Percentiles rank a stretch among this genome's conserved stretches.
Evolutionary conservation across 2,329 filamentous ascomycete species (phyloP).

Genomic region (Zymoseptoria crescenta): DNA sequence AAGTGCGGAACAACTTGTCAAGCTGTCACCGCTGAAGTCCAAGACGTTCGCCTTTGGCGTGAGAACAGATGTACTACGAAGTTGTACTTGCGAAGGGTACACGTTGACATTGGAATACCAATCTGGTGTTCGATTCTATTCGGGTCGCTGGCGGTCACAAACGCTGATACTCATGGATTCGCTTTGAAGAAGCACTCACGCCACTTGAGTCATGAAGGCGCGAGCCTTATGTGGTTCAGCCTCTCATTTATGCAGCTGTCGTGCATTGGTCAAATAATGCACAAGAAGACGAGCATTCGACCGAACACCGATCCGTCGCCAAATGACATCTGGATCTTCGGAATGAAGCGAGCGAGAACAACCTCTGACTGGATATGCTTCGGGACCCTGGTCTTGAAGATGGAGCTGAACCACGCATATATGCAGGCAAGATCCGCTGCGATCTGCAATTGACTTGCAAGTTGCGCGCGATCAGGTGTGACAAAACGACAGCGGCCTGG

Average conservation of each 20-base stretch:
- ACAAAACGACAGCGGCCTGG: no score
- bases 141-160: background rate
- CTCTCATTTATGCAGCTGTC: background rate
- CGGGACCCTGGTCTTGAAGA: background rate
- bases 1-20: background rate
- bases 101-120: background rate
- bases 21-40: background rate
- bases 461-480: no score
- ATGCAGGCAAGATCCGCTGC: background rate
- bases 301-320: background rate
- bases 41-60: background rate
- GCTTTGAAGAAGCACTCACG: background rate
- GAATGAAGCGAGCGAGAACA: background rate
- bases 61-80: no score
- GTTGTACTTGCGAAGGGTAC: background rate
- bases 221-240: background rate
- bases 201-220: background rate
- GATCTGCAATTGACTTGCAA: background rate
- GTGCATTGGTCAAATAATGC: background rate
- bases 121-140: background rate
- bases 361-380: background rate
- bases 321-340: background rate
- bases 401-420: background rate
- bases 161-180: background rate
- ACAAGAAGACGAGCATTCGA: background rate